These are phyloP conservation scores for Mycocalia duriaeana DNA, from an alignment of 1,284 basidiomycete species.

Conservation along the genomic window DNA sequence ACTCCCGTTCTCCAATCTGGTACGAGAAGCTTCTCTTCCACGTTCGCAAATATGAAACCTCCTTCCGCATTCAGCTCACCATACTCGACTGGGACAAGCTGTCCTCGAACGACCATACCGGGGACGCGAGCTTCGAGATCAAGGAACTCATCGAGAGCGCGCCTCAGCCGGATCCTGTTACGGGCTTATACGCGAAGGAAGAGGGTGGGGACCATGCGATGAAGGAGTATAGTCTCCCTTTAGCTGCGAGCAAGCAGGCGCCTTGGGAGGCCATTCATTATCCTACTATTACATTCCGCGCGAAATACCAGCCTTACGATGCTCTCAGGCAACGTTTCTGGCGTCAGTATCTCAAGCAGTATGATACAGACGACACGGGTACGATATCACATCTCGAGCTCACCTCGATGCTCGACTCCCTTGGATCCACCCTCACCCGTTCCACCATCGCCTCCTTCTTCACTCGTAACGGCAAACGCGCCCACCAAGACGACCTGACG, in stretches of 20 bases:
- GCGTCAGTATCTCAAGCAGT: constrained; percentile 86
- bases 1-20: constrained; percentile 88
- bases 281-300: constrained; percentile 60
- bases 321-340: constrained; percentile 89
- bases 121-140: constrained; percentile 70
- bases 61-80: constrained; percentile 74
- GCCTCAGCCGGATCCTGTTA: constrained; percentile 66
- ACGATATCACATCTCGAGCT: constrained; percentile 82
- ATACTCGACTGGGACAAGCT: constrained; percentile 96
- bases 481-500: constrained; percentile 70
- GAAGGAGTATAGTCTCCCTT: constrained; percentile 60
- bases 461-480: constrained; percentile 61
- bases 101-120: constrained; percentile 83
- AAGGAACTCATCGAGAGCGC: constrained; percentile 68
- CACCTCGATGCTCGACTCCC: constrained; percentile 94
- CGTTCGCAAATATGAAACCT: constrained; percentile 81
- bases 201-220: constrained; percentile 51
- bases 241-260: constrained; percentile 51
- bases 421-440: constrained; percentile 86
- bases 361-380: constrained; percentile 85
- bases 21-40: constrained; percentile 96
- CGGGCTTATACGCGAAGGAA: constrained; percentile 66
- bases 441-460: constrained; percentile 84
- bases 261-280: constrained; percentile 63
- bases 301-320: constrained; percentile 93